Evolutionary conservation across 2,329 filamentous ascomycete genomes (phyloP).

Genomic region (Fusarium sp.): DNA sequence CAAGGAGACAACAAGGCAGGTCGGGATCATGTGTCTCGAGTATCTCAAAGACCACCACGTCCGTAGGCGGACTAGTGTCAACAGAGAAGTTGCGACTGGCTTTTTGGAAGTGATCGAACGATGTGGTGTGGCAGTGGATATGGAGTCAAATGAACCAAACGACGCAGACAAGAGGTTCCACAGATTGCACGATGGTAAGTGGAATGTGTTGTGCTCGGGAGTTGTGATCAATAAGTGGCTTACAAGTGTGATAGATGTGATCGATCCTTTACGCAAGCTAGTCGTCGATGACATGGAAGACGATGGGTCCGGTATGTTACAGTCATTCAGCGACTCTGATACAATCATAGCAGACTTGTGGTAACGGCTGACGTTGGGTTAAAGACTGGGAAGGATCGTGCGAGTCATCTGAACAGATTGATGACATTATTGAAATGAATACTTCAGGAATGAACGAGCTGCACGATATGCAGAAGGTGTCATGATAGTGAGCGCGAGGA

Average conservation of each 20-base stretch:
- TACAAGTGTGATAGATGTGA: constrained; percentile 50
- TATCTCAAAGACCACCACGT: constrained; percentile 63
- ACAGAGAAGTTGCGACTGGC: constrained; percentile 55
- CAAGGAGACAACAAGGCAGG: constrained; percentile 47
- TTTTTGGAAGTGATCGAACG: constrained; percentile 58
- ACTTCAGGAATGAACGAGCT: constrained; percentile 57
- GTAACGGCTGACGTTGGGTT: constrained; percentile 41
- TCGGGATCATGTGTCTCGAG: constrained; percentile 60
- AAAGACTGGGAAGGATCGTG: constrained; percentile 68
- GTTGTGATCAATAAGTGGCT: constrained; percentile 23
- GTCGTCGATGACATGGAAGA: constrained; percentile 69
- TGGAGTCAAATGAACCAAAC: constrained; percentile 47
- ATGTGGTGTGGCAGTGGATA: constrained; percentile 57
- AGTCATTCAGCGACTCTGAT: constrained; percentile 45
- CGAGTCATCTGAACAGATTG: constrained; percentile 66
- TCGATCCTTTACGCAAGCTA: constrained; percentile 64
- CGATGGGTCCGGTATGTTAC: constrained; percentile 68
- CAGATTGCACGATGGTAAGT: constrained; percentile 46
- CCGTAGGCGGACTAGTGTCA: constrained; percentile 55
- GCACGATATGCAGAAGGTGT: constrained; percentile 51
- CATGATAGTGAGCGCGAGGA: constrained; percentile 5
- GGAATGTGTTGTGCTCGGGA: neutral
- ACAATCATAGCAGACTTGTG: constrained; percentile 43
- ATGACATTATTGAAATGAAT: constrained; percentile 60
- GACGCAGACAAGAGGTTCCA: constrained; percentile 49